Evolutionary conservation across 2,329 filamentous ascomycete species (phyloP).

Genomic region (Cladorrhinum sp.): DNA sequence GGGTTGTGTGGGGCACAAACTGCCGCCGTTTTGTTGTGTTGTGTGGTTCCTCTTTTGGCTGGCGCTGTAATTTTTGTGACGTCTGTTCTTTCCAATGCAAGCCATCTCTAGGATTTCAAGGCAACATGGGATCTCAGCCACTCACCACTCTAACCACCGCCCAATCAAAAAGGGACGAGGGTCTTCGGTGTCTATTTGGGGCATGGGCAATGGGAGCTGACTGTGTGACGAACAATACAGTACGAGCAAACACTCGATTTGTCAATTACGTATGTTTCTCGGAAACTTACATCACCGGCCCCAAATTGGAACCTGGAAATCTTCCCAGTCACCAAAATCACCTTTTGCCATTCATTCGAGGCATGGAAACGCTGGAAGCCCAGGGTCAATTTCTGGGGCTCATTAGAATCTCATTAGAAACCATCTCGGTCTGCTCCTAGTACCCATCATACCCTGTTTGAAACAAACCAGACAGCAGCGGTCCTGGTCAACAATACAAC

Average conservation of each 20-base stretch:
- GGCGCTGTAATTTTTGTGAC: background rate
- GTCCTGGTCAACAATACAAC: too few relatives aligned
- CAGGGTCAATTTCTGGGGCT: too few relatives aligned
- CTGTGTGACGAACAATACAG: too few relatives aligned
- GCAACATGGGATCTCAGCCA: background rate
- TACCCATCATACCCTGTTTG: too few relatives aligned
- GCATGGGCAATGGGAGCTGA: background rate
- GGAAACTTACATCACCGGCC: background rate
- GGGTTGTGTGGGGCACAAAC: slow-evolving; percentile 11
- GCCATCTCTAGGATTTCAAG: slow-evolving; percentile 2
- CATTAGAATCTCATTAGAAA: too few relatives aligned
- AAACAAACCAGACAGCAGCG: background rate
- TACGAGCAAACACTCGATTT: background rate
- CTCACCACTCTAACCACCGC: too few relatives aligned
- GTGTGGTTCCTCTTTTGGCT: background rate
- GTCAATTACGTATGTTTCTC: background rate
- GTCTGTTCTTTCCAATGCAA: background rate
- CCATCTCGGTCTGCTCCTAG: too few relatives aligned
- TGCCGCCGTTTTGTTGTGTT: slow-evolving; percentile 15
- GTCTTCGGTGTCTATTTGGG: background rate
- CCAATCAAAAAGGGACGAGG: background rate
- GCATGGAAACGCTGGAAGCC: background rate
- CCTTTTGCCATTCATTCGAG: background rate
- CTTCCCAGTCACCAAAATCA: background rate
- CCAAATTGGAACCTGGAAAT: background rate